phyloP scores from a whole-genome alignment of 371 early-diverging fungal genomes.

The Batkoa obscura region DNA sequence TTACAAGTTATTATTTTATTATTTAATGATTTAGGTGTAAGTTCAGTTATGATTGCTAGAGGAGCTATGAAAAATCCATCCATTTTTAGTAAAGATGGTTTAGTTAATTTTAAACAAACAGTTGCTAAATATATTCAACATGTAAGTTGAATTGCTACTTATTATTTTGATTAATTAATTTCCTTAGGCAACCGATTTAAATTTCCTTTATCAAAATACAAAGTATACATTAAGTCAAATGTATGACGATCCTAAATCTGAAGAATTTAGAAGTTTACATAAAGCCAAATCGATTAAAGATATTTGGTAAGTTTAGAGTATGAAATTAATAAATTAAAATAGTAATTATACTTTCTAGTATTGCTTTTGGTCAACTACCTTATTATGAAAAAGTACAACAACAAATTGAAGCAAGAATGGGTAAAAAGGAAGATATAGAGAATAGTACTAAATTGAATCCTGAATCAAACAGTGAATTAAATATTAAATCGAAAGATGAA shows the following conservation, averaged over 20 bases:
- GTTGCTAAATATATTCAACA: slow-evolving; percentile 42
- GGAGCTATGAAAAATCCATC: slow-evolving; percentile 70
- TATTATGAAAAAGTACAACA: too few species aligned
- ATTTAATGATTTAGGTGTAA: slow-evolving; percentile 14
- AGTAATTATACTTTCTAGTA: not conserved
- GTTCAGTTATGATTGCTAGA: slow-evolving; percentile 77
- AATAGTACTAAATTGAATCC: too few species aligned
- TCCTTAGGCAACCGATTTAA: too few species aligned
- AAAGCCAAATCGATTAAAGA: slow-evolving; percentile 4
- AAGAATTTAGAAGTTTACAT: not conserved
- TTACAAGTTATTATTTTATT: not conserved
- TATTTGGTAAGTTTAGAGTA: slow-evolving; percentile 7
- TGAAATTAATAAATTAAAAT: not conserved
- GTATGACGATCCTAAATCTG: slow-evolving; percentile 24
- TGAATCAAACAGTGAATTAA: too few species aligned
- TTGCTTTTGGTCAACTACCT: too few species aligned
- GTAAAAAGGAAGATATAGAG: too few species aligned
- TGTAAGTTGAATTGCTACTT: slow-evolving; percentile 13
- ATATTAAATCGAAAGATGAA: too few species aligned
- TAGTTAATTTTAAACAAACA: slow-evolving; percentile 24
- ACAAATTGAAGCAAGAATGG: too few species aligned
- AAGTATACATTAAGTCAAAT: slow-evolving; percentile 81
- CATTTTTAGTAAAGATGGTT: slow-evolving; percentile 49
- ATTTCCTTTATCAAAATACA: slow-evolving; percentile 58
- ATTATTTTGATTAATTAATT: too few species aligned